Base-by-base conservation (phyloP, 208 protist species). In the Acanthamoeba triangularis region DNA sequence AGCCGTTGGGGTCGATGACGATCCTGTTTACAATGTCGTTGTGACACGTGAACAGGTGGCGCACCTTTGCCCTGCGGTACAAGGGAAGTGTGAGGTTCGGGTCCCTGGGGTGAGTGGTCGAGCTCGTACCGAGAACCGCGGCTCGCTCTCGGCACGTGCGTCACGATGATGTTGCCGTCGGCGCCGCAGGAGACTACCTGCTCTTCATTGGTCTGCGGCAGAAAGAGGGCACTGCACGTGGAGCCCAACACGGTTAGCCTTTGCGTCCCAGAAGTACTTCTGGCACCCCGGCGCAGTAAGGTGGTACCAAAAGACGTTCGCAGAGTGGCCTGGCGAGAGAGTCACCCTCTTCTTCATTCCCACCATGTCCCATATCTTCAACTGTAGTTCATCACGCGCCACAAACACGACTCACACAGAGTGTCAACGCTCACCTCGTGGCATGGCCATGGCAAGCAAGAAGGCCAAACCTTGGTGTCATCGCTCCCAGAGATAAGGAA, bases 141-240 rank as follows among this genome's bases (percentile, higher is more conserved):
- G 28, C 28, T 28, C 28, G 28, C 63, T 8, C 63, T n/a, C 5
- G 35, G 35, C 7, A 44, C 23, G 74, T 84, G 74, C 3, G 74
- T 84, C 25, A 54, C 44, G 74, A 84, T 84, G 74, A 56, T 84
- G 74, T 84, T 84, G 74, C 74, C 35, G 35, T 84, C 74, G 1
- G 41, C 74, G 16, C 20, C 74, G 44, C 74, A 84, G 25, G 74
- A 84, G 1, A 84, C 44, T 1, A 84, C 44, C 35, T 84, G 74
- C 74, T 84, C 74, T 20, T 84, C 74, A 16, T 54, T 30, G 23
- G 74, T 84, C 5, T 16, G 20, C 10, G 74, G 74, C 13, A 84
- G 44, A 20, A 84, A 84, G 20, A 13, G 35, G 20, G 74, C 74
- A 20, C 74, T 84, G 5, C 25, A 74, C 14, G 8, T 11, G 33